A percentile compares a stretch with the other conserved stretches of the same genome.
Conservation (phyloP, 2,329 filamentous ascomycete species). For the Neonectria punicea region DNA sequence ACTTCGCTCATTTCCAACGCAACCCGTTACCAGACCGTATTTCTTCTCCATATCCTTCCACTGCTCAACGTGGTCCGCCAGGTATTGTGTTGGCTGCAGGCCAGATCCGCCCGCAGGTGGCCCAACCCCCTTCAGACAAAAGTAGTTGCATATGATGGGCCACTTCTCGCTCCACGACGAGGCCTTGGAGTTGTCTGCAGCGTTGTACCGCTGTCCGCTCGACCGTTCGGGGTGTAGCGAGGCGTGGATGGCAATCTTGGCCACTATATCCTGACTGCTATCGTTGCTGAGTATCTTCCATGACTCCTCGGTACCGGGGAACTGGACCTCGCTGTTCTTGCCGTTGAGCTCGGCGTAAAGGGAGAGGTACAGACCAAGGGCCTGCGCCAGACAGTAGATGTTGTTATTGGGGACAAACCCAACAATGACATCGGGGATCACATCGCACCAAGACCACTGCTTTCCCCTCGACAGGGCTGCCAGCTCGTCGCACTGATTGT, state of each 20-base stretch:
- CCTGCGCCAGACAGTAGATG: constrained; percentile 54
- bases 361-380: constrained; percentile 50
- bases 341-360: constrained; percentile 51
- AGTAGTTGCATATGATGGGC: constrained; percentile 58
- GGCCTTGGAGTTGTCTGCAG: constrained; percentile 51
- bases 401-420: constrained; percentile 57
- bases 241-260: constrained; percentile 54
- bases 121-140: constrained; percentile 54
- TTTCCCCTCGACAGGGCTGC: constrained; percentile 49
- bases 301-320: constrained; percentile 49
- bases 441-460: constrained; percentile 55
- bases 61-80: constrained; percentile 45
- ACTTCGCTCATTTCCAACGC: constrained; percentile 46
- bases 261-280: constrained; percentile 50
- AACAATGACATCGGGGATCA: constrained; percentile 55
- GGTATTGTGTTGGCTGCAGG: constrained; percentile 46
- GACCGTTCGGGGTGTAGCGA: constrained; percentile 53
- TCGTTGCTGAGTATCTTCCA: constrained; percentile 49
- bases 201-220: constrained; percentile 53
- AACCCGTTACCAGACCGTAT: constrained; percentile 45
- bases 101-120: constrained; percentile 43
- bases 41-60: constrained; percentile 48
- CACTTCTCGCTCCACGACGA: constrained; percentile 55
- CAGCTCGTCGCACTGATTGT: constrained; percentile 55
- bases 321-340: constrained; percentile 46